A percentile compares a stretch with the other conserved stretches of the same genome.
phyloP scores from a whole-genome alignment of 2,329 filamentous ascomycete genomes.

The Epichloe bromicola region DNA sequence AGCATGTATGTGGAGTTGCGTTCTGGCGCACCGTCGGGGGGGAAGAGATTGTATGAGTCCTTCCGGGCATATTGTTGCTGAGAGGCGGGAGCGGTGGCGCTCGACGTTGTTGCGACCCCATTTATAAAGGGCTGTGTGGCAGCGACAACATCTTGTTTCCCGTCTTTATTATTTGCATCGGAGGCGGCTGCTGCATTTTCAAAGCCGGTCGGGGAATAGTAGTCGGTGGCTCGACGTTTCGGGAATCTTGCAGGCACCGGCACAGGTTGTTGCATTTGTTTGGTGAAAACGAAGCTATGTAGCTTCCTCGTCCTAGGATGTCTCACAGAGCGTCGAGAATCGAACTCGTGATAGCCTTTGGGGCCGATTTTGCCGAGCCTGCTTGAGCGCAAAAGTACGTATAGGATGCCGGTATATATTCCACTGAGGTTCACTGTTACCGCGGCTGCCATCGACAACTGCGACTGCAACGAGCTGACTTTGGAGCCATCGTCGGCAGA shows the following conservation, averaged over 20 bases:
- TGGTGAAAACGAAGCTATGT: conserved; percentile 8
- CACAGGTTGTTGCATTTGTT: conserved; percentile 11
- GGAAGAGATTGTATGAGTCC: conserved; percentile 10
- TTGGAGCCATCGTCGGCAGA: conserved; percentile 29
- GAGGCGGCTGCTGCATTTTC: neutral
- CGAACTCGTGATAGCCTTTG: conserved; percentile 28
- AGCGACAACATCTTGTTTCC: neutral
- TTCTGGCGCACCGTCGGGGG: conserved; percentile 2
- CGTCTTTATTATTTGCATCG: no score
- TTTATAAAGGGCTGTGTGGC: neutral
- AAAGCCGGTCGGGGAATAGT: neutral
- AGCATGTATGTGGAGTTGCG: conserved; percentile 23
- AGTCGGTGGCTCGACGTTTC: neutral
- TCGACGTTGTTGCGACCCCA: neutral
- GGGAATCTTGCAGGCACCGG: conserved; percentile 1
- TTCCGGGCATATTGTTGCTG: neutral
- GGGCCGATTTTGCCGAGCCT: conserved; percentile 41
- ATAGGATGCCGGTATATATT: conserved; percentile 49
- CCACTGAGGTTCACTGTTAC: conserved; percentile 55
- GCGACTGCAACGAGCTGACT: conserved; percentile 23
- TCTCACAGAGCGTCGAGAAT: conserved; percentile 23
- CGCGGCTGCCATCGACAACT: conserved; percentile 48
- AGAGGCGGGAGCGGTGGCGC: neutral
- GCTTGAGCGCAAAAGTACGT: conserved; percentile 54
- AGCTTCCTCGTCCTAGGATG: conserved; percentile 4